Base-by-base conservation (phyloP, 116 monocot species). In the Papilionanthe hybrid region DNA sequence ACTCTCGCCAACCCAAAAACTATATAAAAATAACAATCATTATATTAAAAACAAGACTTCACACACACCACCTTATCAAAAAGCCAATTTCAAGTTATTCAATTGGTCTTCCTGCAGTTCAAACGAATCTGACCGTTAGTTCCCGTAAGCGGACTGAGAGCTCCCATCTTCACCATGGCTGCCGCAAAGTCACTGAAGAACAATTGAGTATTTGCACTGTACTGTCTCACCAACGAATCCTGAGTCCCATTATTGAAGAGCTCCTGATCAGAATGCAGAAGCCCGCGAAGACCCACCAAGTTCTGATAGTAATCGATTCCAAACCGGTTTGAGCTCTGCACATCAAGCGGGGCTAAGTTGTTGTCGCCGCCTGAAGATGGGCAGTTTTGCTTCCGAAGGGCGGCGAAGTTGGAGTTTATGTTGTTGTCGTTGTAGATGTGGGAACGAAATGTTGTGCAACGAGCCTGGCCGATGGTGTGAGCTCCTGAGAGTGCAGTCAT, bases 181-280 rank as follows among this genome's bases (percentile, higher is more conserved):
- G 60, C 75, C 0, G 73, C 77, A 73, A 94, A 94, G 72, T 90
- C 92, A 17, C 42, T 84, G 82, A 74, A 85, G 79, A 94, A 94
- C 18, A 28, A 74, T 5, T 57, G 76, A 0, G 72, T 1, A 81
- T 84, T 86, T 2, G 69, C 32, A 8, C 77, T 76, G 68, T 90
- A 94, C 43, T 73, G 55, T 29, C 9, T 82, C 7, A 92, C 92
- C 50, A 75, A 82, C 29, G 90, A 88, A 63, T 90, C 90, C 5
- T 84, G 75, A 11, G 84, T 87, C 19, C 90, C 92, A 42, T 79
- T 71, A 56, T 78, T 89, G 85, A 81, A 92, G 25, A 94, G 82
- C 81, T 84, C 79, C 83, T 94, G 94, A 79, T 94, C 94, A 0
- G 94, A 94, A 80, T 92, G 92, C 23, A 94, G 84, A 45, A 94